phyloP scores from a whole-genome alignment of 345 rosid genomes.

The Salix dunnii region DNA sequence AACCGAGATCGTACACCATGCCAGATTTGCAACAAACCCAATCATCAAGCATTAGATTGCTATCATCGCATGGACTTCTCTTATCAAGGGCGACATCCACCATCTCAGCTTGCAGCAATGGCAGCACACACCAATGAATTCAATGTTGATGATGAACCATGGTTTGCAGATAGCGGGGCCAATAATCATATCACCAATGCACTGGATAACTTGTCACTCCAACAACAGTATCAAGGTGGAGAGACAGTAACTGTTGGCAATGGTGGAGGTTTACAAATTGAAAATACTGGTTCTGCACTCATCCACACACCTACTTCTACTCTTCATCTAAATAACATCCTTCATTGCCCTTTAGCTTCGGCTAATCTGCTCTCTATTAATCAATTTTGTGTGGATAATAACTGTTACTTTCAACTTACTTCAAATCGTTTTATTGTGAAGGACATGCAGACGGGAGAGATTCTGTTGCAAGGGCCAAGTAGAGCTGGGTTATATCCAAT shows the following conservation, averaged over 20 bases:
- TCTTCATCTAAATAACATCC: not conserved
- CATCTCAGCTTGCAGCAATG: no score
- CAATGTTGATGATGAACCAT: not conserved
- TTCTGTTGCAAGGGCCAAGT: not conserved
- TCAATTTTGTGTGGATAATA: no score
- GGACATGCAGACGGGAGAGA: fast-evolving
- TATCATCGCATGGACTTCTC: no score
- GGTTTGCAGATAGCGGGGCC: not conserved
- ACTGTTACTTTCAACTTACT: no score
- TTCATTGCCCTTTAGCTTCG: not conserved
- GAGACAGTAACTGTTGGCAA: not conserved
- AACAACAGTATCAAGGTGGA: not conserved
- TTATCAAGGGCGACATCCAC: no score
- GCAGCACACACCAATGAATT: no score
- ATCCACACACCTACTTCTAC: not conserved
- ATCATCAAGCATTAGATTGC: no score
- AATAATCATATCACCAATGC: not conserved
- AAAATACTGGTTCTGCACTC: not conserved
- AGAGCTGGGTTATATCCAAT: no score
- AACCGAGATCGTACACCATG: no score
- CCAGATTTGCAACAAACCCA: no score
- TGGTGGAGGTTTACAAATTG: not conserved
- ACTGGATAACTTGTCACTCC: not conserved
- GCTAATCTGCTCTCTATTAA: no score
- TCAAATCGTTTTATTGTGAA: not conserved